Percentiles rank a stretch among this genome's conserved stretches.
Evolutionary conservation across 2,329 filamentous ascomycete species (phyloP).

Genomic region (Pseudogymnoascus sp.): DNA sequence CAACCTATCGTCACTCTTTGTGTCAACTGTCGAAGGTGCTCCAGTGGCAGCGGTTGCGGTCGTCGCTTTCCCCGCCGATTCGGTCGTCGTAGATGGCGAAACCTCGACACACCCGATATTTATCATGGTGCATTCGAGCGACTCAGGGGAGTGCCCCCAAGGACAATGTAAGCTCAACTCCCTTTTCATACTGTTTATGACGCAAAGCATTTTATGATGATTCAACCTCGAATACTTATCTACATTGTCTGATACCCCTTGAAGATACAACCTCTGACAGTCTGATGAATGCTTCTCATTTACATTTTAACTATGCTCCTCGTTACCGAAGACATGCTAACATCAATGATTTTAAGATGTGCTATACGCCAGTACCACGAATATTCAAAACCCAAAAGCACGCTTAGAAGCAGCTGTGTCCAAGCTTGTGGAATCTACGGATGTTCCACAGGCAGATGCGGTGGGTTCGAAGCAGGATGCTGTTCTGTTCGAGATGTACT

Average conservation of each 20-base stretch:
- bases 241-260: constrained; percentile 98
- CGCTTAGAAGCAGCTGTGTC: constrained; percentile 32
- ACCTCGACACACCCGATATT: constrained; percentile 44
- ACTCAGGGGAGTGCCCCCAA: constrained; percentile 82
- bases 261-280: constrained; percentile 82
- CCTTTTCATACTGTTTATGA: constrained; percentile 16
- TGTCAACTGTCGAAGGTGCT: constrained; percentile 63
- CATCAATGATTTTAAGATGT: constrained; percentile 27
- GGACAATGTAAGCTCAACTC: constrained; percentile 73
- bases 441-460: background rate
- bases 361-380: constrained; percentile 26
- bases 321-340: constrained; percentile 17
- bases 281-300: constrained; percentile 56
- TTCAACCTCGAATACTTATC: constrained; percentile 88
- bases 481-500: constrained; percentile 46
- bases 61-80: constrained; percentile 55
- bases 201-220: constrained; percentile 66
- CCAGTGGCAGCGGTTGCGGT: constrained; percentile 68
- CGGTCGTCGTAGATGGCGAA: constrained; percentile 33
- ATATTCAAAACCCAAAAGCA: constrained; percentile 19
- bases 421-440: constrained; percentile 31
- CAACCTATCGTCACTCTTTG: constrained; percentile 59
- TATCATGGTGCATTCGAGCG: constrained; percentile 70
- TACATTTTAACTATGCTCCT: constrained; percentile 11
- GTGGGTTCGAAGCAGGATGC: constrained; percentile 25